These are phyloP conservation scores for Eruca vesicaria DNA, from an alignment of 441 rosid species.

Conservation along the genomic window DNA sequence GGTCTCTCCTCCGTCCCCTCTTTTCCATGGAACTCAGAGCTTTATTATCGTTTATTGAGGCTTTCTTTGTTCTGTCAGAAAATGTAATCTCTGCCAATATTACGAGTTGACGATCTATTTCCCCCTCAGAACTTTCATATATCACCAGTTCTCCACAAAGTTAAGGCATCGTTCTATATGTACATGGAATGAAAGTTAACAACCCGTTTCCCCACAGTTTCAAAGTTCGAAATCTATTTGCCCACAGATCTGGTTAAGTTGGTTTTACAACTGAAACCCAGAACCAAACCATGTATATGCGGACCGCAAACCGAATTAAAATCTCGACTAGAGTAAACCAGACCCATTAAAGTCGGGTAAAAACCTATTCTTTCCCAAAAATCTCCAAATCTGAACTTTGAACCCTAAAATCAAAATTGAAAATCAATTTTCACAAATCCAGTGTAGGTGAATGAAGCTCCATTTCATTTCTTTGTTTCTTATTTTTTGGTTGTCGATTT, in stretches of 20 bases:
- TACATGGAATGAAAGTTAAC: too few species aligned
- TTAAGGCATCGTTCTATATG: not conserved
- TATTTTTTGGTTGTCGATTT: too few species aligned
- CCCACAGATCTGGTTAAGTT: not conserved
- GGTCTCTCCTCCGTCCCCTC: too few species aligned
- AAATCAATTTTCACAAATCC: not conserved
- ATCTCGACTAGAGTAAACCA: not conserved
- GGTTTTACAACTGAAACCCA: not conserved
- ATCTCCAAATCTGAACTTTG: not conserved
- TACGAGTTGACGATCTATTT: not conserved
- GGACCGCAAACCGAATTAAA: not conserved
- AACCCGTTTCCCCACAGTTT: not conserved
- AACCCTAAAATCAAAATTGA: not conserved
- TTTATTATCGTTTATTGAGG: too few species aligned
- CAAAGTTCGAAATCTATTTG: not conserved
- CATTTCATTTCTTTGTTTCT: too few species aligned
- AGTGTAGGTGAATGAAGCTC: too few species aligned
- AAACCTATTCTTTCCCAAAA: not conserved
- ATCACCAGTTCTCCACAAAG: not conserved
- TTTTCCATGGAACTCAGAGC: too few species aligned
- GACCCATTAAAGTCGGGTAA: not conserved
- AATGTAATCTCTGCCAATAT: too few species aligned
- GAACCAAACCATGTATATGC: not conserved
- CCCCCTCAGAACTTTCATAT: not conserved
- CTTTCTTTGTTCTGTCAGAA: too few species aligned